Evolutionary conservation across 805 yeast genomes (phyloP).

Genomic region (Saccharomycopsis fibuligera): DNA sequence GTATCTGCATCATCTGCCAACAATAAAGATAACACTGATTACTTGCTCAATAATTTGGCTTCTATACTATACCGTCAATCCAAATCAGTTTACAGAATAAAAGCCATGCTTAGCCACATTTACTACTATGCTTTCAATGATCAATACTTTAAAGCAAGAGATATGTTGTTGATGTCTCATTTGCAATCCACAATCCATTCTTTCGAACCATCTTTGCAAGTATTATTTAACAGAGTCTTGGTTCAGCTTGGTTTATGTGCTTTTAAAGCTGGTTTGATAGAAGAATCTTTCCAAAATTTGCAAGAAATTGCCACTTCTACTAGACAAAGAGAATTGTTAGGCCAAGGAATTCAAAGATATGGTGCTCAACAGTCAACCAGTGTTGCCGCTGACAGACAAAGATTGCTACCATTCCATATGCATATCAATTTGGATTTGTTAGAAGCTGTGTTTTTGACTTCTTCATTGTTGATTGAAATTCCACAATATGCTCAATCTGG

Average conservation of each 20-base stretch:
- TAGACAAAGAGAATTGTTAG: slow-evolving; percentile 85
- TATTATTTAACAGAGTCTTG: slow-evolving; percentile 88
- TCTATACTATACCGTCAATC: slow-evolving; percentile 59
- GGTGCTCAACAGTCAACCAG: slow-evolving; percentile 29
- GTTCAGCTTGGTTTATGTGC: slow-evolving; percentile 96
- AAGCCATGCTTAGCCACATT: slow-evolving; percentile 77
- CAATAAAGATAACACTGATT: slow-evolving; percentile 39
- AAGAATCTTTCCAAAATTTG: slow-evolving; percentile 79
- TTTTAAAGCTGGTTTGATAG: slow-evolving; percentile 80
- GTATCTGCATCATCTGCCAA: slow-evolving; percentile 25
- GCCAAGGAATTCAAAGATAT: slow-evolving; percentile 80
- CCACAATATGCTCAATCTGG: slow-evolving; percentile 79
- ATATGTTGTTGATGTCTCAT: slow-evolving; percentile 80
- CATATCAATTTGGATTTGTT: slow-evolving; percentile 93
- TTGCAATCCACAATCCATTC: slow-evolving; percentile 76
- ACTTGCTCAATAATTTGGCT: slow-evolving; percentile 59
- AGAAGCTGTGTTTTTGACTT: slow-evolving; percentile 89
- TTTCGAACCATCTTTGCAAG: slow-evolving; percentile 82
- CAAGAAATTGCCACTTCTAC: slow-evolving; percentile 83
- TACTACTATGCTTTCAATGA: slow-evolving; percentile 90
- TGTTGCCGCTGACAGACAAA: slow-evolving; percentile 57
- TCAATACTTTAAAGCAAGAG: slow-evolving; percentile 79
- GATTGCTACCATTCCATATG: slow-evolving; percentile 94
- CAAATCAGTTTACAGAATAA: slow-evolving; percentile 65
- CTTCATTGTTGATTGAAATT: slow-evolving; percentile 83